Evolutionary conservation across 768 basidiomycete genomes (phyloP).

Genomic region (Boletales sp.): DNA sequence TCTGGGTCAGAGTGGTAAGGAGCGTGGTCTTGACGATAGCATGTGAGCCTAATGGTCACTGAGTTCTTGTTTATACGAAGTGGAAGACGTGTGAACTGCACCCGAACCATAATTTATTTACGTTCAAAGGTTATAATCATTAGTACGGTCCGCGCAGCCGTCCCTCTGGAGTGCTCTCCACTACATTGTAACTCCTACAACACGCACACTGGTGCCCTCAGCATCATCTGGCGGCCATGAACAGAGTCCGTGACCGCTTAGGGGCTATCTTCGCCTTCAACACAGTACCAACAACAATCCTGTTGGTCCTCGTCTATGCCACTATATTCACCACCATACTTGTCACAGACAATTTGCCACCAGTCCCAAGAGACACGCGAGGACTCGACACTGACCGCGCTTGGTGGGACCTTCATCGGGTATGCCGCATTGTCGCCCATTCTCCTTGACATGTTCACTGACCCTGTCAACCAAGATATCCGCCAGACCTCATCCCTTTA

Average conservation of each 20-base stretch:
- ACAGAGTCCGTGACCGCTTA: conserved; percentile 21
- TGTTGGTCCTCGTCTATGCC: conserved; percentile 47
- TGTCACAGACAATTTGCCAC: conserved; percentile 45
- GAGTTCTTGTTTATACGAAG: no score
- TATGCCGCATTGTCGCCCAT: conserved; percentile 15
- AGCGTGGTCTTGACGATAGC: no score
- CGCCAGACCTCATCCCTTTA: conserved; percentile 69
- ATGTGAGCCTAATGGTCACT: no score
- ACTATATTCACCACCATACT: conserved; percentile 45
- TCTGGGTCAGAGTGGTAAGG: no score
- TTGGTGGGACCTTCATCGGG: conserved; percentile 55
- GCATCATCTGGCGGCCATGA: conserved; percentile 15
- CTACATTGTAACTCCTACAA: not conserved
- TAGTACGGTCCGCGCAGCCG: no score
- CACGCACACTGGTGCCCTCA: not conserved
- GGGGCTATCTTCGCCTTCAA: conserved; percentile 34
- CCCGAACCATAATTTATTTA: no score
- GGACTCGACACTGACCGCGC: conserved; percentile 52
- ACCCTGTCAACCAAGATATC: conserved; percentile 45
- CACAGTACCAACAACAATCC: conserved; percentile 41
- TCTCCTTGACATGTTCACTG: not conserved
- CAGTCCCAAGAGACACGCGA: conserved; percentile 40
- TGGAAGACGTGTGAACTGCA: no score
- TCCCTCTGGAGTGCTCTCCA: not conserved
- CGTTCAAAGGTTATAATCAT: no score